Evolutionary conservation across 768 basidiomycete genomes (phyloP).

Genomic region (Polyporus arcularius): DNA sequence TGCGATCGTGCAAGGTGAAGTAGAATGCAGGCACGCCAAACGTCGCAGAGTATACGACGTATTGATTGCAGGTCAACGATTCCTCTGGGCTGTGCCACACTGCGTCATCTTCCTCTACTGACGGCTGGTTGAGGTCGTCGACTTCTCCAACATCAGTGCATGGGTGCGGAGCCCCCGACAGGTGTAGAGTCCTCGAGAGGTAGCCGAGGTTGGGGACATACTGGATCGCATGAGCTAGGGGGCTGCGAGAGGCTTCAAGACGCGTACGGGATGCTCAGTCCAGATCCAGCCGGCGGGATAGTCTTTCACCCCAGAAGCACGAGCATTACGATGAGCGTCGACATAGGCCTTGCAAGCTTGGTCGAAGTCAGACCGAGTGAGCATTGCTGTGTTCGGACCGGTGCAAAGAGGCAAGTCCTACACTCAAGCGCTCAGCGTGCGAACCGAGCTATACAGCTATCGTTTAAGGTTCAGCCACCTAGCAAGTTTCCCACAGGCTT

Average conservation of each 20-base stretch:
- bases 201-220: conserved; percentile 32
- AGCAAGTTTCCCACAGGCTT: conserved; percentile 19
- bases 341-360: conserved; percentile 56
- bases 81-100: conserved; percentile 25
- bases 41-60: conserved; percentile 74
- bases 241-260: conserved; percentile 8
- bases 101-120: conserved; percentile 37
- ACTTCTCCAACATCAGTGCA: conserved; percentile 7
- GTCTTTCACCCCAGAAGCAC: conserved; percentile 1
- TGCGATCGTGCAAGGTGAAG: conserved; percentile 65
- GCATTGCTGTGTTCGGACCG: conserved; percentile 34
- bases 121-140: conserved; percentile 10
- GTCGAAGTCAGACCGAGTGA: conserved; percentile 64
- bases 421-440: conserved; percentile 35
- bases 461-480: conserved; percentile 67
- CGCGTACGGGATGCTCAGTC: conserved; percentile 60
- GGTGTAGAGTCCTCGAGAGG: conserved; percentile 26
- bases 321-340: conserved; percentile 25
- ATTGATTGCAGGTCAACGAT: conserved; percentile 55
- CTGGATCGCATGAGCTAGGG: conserved; percentile 19
- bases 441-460: conserved; percentile 50
- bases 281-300: conserved; percentile 53
- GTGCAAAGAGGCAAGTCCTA: too few relatives aligned
- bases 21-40: conserved; percentile 86
- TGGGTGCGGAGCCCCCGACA: conserved; percentile 7